Conservation (phyloP, 495 filamentous ascomycete species). For the Hyphodiscus hymeniophilus region DNA sequence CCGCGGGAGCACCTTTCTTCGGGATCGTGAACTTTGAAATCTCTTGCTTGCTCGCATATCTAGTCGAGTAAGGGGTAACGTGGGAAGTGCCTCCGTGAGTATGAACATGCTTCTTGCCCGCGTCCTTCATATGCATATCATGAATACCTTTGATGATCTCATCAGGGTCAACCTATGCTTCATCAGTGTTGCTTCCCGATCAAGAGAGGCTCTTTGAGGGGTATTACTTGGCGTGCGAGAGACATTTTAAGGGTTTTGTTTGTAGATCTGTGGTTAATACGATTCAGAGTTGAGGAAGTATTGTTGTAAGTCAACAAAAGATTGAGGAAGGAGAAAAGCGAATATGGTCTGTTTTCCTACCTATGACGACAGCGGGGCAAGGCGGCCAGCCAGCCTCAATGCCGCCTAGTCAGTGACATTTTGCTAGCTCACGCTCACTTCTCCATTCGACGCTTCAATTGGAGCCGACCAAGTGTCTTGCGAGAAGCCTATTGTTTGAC, state of each 20-base stretch:
- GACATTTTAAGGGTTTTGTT: constrained; percentile 24
- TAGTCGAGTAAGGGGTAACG: constrained; percentile 54
- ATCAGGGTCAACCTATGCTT: constrained; percentile 49
- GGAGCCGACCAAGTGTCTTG: no score
- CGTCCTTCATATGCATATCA: constrained; percentile 31
- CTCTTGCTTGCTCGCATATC: constrained; percentile 50
- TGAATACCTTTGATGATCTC: constrained; percentile 49
- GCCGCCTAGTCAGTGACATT: no score
- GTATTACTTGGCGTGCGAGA: constrained; percentile 32
- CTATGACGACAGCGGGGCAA: background rate
- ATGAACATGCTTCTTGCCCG: constrained; percentile 32
- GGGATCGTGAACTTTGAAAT: constrained; percentile 65
- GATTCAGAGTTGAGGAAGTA: background rate
- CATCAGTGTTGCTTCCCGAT: background rate
- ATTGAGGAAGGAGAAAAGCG: background rate
- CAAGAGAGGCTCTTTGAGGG: background rate
- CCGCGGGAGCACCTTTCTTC: constrained; percentile 50
- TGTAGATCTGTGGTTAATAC: constrained; percentile 1
- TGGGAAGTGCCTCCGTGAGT: constrained; percentile 37
- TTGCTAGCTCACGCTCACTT: no score
- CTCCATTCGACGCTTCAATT: no score
- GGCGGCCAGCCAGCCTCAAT: no score
- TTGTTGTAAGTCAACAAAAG: background rate
- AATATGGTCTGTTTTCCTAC: background rate
- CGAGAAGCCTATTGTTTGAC: no score